These are phyloP conservation scores for Chlorella ohadii DNA, from an alignment of 139 green algal species.

Conservation along the genomic window DNA sequence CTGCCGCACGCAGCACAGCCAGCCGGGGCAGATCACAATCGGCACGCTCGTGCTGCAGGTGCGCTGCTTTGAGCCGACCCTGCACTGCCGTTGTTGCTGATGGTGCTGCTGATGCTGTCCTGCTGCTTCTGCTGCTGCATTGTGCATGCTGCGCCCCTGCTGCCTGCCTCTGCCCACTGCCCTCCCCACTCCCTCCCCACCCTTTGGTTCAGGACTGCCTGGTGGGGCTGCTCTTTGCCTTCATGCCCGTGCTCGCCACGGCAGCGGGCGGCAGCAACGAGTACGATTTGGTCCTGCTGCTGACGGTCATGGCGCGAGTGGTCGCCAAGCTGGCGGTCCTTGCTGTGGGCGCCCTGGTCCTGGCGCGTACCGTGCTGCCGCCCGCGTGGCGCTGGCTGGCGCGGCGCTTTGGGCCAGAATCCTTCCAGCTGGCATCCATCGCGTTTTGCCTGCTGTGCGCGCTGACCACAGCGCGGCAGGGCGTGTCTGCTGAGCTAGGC, in stretches of 20 bases:
- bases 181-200: not conserved
- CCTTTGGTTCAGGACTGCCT: slow-evolving; percentile 83
- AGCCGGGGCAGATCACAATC: slow-evolving; percentile 91
- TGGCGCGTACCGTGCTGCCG: slow-evolving; percentile 71
- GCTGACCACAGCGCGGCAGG: slow-evolving; percentile 64
- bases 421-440: slow-evolving; percentile 85
- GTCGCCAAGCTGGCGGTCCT: slow-evolving; percentile 43
- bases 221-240: slow-evolving; percentile 95
- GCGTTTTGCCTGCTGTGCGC: slow-evolving; percentile 80
- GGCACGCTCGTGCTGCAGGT: slow-evolving; percentile 92
- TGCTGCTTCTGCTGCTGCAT: not conserved
- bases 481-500: slow-evolving; percentile 90
- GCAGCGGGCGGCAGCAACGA: slow-evolving; percentile 20
- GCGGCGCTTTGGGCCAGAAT: slow-evolving; percentile 64
- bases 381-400: slow-evolving; percentile 60
- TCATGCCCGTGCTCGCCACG: slow-evolving; percentile 85
- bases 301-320: slow-evolving; percentile 37
- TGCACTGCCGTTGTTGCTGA: no score
- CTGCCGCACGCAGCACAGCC: slow-evolving; percentile 50
- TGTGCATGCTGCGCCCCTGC: no score
- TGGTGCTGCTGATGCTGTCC: no score
- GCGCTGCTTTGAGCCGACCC: no score
- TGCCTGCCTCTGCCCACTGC: not conserved
- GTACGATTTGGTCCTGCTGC: slow-evolving; percentile 13
- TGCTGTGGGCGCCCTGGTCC: slow-evolving; percentile 48